Evolutionary conservation across 805 yeast species (phyloP).

Genomic region (Alloascoidea africana): DNA sequence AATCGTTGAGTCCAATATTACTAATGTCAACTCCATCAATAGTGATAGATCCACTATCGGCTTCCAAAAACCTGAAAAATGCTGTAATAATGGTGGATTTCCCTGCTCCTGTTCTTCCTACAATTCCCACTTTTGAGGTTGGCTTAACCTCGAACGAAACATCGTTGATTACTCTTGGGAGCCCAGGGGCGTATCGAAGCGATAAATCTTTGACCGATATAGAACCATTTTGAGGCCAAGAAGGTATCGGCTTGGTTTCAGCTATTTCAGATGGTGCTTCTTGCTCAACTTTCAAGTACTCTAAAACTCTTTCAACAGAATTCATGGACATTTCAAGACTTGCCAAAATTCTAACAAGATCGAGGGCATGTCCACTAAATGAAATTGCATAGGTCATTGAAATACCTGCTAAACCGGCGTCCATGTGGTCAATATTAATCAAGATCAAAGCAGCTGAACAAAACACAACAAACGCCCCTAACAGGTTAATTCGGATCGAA

Average conservation of each 20-base stretch:
- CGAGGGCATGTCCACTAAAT: constrained; percentile 76
- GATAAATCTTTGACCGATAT: constrained; percentile 66
- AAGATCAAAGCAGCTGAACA: constrained; percentile 72
- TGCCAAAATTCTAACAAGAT: constrained; percentile 88
- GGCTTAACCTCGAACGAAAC: constrained; percentile 74
- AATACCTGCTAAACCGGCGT: constrained; percentile 92
- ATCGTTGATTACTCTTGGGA: constrained; percentile 83
- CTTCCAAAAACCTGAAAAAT: constrained; percentile 51
- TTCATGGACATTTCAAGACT: constrained; percentile 92
- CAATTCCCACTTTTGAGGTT: constrained; percentile 53
- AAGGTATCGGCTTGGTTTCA: constrained; percentile 47
- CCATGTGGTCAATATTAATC: constrained; percentile 45
- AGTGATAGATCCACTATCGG: constrained; percentile 55
- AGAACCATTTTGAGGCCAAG: constrained; percentile 80
- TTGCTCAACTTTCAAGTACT: constrained; percentile 70
- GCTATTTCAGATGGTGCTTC: constrained; percentile 60
- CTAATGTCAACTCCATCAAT: constrained; percentile 70
- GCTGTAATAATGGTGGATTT: constrained; percentile 48
- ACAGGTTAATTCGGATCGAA: constrained; percentile 65
- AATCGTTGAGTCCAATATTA: constrained; percentile 47
- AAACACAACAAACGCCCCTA: constrained; percentile 73
- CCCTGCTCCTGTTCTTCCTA: constrained; percentile 59
- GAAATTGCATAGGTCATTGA: constrained; percentile 84
- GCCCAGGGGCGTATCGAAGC: constrained; percentile 74
- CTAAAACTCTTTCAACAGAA: constrained; percentile 88